Base-by-base conservation (phyloP, 108 stramenopile genomes). In the Discostella pseudostelligera region DNA sequence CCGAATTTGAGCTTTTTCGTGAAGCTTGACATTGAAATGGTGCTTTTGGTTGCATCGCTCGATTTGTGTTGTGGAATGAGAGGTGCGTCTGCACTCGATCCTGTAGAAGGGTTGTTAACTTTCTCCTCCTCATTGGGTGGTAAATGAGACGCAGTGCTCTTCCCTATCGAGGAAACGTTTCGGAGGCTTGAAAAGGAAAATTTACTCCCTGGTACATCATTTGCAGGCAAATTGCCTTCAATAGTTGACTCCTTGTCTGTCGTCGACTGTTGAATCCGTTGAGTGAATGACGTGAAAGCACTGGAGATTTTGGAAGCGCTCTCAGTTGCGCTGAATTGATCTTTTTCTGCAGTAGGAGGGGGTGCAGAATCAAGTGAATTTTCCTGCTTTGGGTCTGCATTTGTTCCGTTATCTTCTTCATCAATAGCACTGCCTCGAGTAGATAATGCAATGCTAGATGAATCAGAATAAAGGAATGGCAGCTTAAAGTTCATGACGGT, bases 1-100 rank as follows among this genome's bases (percentile, higher is more conserved):
- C 55, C 55, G 35, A 56, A 36, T 53, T 65, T 65, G 37, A 65
- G 36, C 26, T 32, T 37, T 14, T 50, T 57, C n/a, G 72, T 53
- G 9, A 73, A 65, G 50, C 58, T 73, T 42, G 63, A 65, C 9
- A 65, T 50, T 0, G 72, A 57, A 8, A 51, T 22, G n/a, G 56
- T 69, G n/a, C 58, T 19, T 26, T 51, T 39, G 2, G 8, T 35
- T 11, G 26, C 6, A 26, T n/a, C 32, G 26, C 16, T 7, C 24
- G 12, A 0, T 12, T 24, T 20, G 4, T 26, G 12, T 2, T 26
- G 55, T 56, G 36, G 36, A 14, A 16, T 56, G 32, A 36, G 36
- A 8, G 55, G 32, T 56, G 55, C 32, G 29, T 26, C 14, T 12
- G 32, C 53, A 54, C 29, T 36, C 17, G 32, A 35, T 4, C 29